A percentile compares a stretch with the other conserved stretches of the same genome.
Evolutionary conservation across 805 yeast genomes (phyloP).

Genomic region (Zygosaccharomyces gambellarensis): DNA sequence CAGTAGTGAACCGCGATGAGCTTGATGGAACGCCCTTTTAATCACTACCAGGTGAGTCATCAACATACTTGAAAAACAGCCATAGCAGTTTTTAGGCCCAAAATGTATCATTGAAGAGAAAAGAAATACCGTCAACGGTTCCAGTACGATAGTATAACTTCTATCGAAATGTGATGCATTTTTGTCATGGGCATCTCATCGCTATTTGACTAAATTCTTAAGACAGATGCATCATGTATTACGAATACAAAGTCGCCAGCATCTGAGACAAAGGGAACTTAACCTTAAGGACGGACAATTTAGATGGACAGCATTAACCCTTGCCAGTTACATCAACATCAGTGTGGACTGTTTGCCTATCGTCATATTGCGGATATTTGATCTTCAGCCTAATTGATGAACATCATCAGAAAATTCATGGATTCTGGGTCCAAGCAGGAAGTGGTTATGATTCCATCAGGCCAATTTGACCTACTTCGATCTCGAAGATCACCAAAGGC

Average conservation of each 20-base stretch:
- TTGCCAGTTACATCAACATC: background rate
- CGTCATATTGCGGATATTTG: too few relatives aligned
- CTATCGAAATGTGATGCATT: too few relatives aligned
- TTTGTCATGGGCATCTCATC: background rate
- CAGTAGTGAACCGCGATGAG: conserved; percentile 3
- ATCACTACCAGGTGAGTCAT: background rate
- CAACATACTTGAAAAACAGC: background rate
- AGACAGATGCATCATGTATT: background rate
- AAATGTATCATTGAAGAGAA: background rate
- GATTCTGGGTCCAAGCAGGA: conserved; percentile 54
- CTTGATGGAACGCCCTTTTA: conserved; percentile 9
- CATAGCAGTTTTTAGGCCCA: background rate
- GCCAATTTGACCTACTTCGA: conserved; percentile 70
- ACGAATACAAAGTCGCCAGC: background rate
- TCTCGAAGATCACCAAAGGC: conserved; percentile 82
- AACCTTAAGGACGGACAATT: background rate
- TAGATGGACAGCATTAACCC: background rate
- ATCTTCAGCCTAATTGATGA: conserved; percentile 42
- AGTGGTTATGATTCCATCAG: conserved; percentile 67
- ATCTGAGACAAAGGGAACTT: conserved; percentile 1
- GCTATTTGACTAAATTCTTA: background rate
- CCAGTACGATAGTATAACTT: too few relatives aligned
- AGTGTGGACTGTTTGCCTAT: background rate
- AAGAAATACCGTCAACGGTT: background rate
- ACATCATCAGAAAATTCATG: conserved; percentile 62